Base-by-base conservation (phyloP, 371 early-diverging fungal genomes). In the Circinella umbellata region DNA sequence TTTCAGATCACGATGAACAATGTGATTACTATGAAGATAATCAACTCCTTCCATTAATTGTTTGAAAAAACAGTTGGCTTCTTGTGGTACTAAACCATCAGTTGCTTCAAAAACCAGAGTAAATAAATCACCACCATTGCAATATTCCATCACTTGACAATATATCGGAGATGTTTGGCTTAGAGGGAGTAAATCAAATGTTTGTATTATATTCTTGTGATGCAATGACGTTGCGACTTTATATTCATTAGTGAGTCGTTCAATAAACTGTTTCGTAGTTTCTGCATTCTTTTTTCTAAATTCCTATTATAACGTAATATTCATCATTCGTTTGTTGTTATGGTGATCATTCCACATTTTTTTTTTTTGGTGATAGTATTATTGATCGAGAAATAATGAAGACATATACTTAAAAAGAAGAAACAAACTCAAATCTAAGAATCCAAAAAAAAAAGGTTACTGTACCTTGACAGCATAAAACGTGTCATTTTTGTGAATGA, bases 161-260 rank as follows among this genome's bases (percentile, higher is more conserved):
- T 84, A 90, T 8, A 82, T 73, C 18, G 77, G 69, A 7, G 86
- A 82, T 9, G 81, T 81, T n/a, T 86, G 86, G 57, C 77, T 85
- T 3, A 83, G 69, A 7, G 89, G 91, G 13, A 97, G 92, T n/a
- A 98, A 79, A 79, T 98, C 98, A 13, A 97, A 86, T 0, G 97
- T 97, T 73, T 93, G 89, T 15, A 98, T 93, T 11, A 98, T 77
- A 76, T 98, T 95, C 64, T 85, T 84, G 76, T 97, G 95, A 59
- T 91, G 86, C 55, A 98, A 83, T 35, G 92, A 89, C 3, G 95
- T 94, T 46, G 91, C 88, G 69, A 97, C 96, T 76, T 96, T 94
- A 73, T 95, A 97, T 82, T 97, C 96, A 70, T 91, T 86, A 39
- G 91, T 93, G 67, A 96, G 80, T 74, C 91, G 92, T 73, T 97